A percentile compares a stretch with the other conserved stretches of the same genome.
phyloP scores from a whole-genome alignment of 208 protist species.

The Wallacemonas sp. region DNA sequence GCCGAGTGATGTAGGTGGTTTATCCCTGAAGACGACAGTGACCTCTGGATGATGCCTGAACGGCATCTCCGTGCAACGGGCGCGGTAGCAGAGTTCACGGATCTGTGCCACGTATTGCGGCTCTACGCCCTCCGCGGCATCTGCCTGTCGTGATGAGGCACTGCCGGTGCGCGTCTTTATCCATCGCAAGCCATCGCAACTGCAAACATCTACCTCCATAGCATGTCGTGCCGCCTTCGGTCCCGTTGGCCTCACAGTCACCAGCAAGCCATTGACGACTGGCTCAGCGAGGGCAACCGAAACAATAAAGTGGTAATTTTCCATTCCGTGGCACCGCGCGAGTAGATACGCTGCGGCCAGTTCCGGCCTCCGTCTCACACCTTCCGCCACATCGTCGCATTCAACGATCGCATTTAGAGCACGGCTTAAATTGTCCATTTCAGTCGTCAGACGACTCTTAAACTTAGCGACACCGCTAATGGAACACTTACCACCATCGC shows the following conservation, averaged over 20 bases:
- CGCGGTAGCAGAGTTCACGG: slow-evolving; percentile 20
- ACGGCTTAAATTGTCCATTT: slow-evolving; percentile 16
- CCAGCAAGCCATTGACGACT: slow-evolving; percentile 38
- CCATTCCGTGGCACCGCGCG: slow-evolving; percentile 32
- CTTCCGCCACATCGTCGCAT: too few relatives aligned
- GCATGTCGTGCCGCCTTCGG: neutral
- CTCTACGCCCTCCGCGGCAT: slow-evolving; percentile 19
- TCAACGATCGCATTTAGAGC: neutral
- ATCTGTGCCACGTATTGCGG: slow-evolving; percentile 23
- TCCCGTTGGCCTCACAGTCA: slow-evolving; percentile 19
- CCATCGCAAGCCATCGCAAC: slow-evolving; percentile 57
- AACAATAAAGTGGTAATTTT: slow-evolving; percentile 32
- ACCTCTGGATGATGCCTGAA: slow-evolving; percentile 32
- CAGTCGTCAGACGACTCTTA: slow-evolving; percentile 21
- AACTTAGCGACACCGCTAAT: too few relatives aligned
- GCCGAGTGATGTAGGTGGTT: slow-evolving; percentile 19
- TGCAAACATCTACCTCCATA: slow-evolving; percentile 61
- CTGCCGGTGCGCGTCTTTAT: slow-evolving; percentile 48
- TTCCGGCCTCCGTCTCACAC: too few relatives aligned
- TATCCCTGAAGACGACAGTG: slow-evolving; percentile 26
- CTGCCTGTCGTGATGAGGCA: slow-evolving; percentile 25
- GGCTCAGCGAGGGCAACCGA: slow-evolving; percentile 32
- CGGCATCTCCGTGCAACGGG: slow-evolving; percentile 23
- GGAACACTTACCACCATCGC: too few relatives aligned
- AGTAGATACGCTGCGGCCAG: slow-evolving; percentile 21